These are phyloP conservation scores for Ceratobasidium sp. DNA, from an alignment of 1,284 basidiomycete species.

Conservation along the genomic window DNA sequence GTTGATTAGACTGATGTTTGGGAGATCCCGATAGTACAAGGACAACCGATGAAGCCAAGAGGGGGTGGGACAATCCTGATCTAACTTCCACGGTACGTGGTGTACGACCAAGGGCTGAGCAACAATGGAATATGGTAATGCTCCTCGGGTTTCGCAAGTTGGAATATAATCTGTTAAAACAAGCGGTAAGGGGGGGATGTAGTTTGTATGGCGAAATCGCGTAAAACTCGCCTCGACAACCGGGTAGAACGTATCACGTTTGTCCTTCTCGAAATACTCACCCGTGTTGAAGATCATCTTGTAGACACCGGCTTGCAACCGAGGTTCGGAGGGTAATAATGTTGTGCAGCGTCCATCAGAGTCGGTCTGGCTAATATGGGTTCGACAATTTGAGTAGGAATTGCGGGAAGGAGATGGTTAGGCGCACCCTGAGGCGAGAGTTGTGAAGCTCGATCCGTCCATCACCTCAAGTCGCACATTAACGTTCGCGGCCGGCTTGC, in stretches of 20 bases:
- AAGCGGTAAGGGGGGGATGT: slow-evolving; percentile 9
- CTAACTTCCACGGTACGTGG: slow-evolving; percentile 89
- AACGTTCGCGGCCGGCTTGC: slow-evolving; percentile 81
- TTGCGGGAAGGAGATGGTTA: slow-evolving; percentile 4
- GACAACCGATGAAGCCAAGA: background rate
- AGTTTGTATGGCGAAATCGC: background rate
- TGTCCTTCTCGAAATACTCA: slow-evolving; percentile 78
- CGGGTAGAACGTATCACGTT: slow-evolving; percentile 84
- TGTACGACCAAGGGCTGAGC: slow-evolving; percentile 92
- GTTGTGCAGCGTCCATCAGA: slow-evolving; percentile 83
- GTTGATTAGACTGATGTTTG: background rate
- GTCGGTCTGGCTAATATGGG: slow-evolving; percentile 73
- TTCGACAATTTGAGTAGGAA: slow-evolving; percentile 27
- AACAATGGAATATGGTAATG: slow-evolving; percentile 94
- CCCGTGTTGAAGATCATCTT: slow-evolving; percentile 88
- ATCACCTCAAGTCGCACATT: slow-evolving; percentile 64
- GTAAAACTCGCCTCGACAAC: slow-evolving; percentile 77
- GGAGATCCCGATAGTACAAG: no score
- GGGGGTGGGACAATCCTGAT: background rate
- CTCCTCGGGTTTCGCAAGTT: slow-evolving; percentile 74
- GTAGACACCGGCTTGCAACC: slow-evolving; percentile 73
- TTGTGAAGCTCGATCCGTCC: slow-evolving; percentile 61
- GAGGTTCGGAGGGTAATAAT: slow-evolving; percentile 66
- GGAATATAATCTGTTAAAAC: slow-evolving; percentile 75
- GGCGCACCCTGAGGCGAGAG: slow-evolving; percentile 71